Conservation (phyloP, 2,329 filamentous ascomycete genomes). For the Fusarium burgessii region DNA sequence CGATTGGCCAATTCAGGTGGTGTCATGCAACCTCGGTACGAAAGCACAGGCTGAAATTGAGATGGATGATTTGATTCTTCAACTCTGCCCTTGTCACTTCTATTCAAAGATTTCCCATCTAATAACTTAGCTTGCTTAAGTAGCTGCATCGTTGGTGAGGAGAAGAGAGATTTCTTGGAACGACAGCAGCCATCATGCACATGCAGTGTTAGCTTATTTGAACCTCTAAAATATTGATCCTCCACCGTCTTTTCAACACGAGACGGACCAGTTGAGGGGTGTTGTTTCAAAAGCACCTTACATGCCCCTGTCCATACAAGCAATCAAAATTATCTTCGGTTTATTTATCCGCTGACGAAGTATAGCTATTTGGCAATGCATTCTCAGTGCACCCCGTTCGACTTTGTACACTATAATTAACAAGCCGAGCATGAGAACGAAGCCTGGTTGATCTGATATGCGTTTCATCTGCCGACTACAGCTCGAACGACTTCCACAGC, state of each 20-base stretch:
- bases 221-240: conserved; percentile 13
- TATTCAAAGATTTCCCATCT: not conserved
- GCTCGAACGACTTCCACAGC: conserved; percentile 12
- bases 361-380: not conserved
- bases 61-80: conserved; percentile 26
- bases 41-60: conserved; percentile 14
- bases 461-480: conserved; percentile 10
- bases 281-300: conserved; percentile 15
- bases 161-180: not conserved
- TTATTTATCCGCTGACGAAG: not conserved
- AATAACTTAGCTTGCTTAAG: not conserved
- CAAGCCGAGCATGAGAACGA: not conserved
- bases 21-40: conserved; percentile 35
- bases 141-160: not conserved
- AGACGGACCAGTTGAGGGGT: conserved; percentile 7
- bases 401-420: too few relatives aligned
- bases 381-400: too few relatives aligned
- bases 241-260: conserved; percentile 39
- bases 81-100: conserved; percentile 20
- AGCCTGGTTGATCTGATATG: conserved; percentile 7
- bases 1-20: conserved; percentile 38
- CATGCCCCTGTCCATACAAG: conserved; percentile 1
- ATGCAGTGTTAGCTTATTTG: conserved; percentile 3
- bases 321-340: not conserved
- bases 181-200: not conserved